phyloP scores from a whole-genome alignment of 2,329 filamentous ascomycete species.

The Dactylellina cionopaga region DNA sequence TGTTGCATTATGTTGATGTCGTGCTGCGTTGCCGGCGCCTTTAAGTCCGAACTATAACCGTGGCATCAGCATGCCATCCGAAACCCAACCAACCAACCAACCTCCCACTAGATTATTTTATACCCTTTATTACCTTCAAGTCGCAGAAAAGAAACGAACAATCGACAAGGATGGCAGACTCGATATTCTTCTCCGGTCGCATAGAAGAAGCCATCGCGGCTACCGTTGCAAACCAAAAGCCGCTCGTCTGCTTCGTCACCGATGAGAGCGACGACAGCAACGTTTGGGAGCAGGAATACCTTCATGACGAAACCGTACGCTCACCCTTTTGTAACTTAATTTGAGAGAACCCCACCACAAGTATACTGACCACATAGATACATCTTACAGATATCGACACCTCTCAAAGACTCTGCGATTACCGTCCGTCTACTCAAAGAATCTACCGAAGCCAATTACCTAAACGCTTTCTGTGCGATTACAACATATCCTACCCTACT shows the following conservation, averaged over 20 bases:
- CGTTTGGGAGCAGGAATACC: conserved; percentile 38
- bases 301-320: conserved; percentile 22
- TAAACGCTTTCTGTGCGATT: conserved; percentile 40
- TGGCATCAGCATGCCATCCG: no score
- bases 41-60: no score
- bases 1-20: no score
- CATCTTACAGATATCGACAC: conserved; percentile 15
- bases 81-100: no score
- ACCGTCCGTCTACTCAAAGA: conserved; percentile 35
- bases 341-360: neutral
- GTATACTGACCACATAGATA: neutral
- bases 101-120: no score
- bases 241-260: conserved; percentile 41
- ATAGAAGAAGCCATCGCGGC: conserved; percentile 43
- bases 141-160: no score
- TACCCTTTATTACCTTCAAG: no score
- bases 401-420: conserved; percentile 16
- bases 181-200: conserved; percentile 46
- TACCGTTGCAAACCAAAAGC: conserved; percentile 26
- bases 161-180: conserved; percentile 29
- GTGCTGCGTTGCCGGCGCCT: no score
- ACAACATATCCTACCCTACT: conserved; percentile 34
- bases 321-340: no score
- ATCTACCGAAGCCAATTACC: conserved; percentile 38
- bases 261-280: conserved; percentile 40